Base-by-base conservation (phyloP, 169 alveolate species). In the Plasmodium gonderi region DNA sequence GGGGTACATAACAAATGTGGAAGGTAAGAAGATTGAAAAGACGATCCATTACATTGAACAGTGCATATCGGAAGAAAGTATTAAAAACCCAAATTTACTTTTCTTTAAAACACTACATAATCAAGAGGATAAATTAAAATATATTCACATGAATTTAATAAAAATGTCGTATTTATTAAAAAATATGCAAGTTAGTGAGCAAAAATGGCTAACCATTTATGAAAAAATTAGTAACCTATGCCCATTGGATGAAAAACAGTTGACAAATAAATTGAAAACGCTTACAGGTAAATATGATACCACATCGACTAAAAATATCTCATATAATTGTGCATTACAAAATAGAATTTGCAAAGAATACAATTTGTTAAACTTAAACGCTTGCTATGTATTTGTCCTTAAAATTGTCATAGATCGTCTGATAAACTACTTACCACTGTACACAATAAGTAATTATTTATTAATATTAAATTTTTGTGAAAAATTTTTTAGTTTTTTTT, bases 191-290 rank as follows among this genome's bases (percentile, higher is more conserved):
- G 49, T 75, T 31, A 38, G 68, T 75, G 80, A 87, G 47, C n/a
- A 75, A 29, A 87, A 87, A 54, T 87, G 93, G 93, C 45, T 87
- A 75, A 31, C 47, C 44, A 87, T 87, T 51, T 87, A 75, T 60
- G 47, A 74, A 64, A 12, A 75, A 74, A 75, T 87, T 6, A 60
- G 80, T 36, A 40, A n/a, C 29, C 40, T 87, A 42, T 45, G 45
- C 33, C 45, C 51, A 26, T 4, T 87, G 23, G 79, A 51, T 42
- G 80, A 45, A 20, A 33, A 75, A 40, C 26, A 11, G 36, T 49
- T 69, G 38, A 47, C 0, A 31, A 54, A 29, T 31, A 65, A 80
- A 65, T 33, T 38, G 45, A 79, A 31, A 26, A 80, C 17, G 47
- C 12, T 3, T 7, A 14, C 17, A 4, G 20, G 20, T 44, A 83